phyloP scores from a whole-genome alignment of 1,284 basidiomycete genomes.

The Ceratobasidium sp. region DNA sequence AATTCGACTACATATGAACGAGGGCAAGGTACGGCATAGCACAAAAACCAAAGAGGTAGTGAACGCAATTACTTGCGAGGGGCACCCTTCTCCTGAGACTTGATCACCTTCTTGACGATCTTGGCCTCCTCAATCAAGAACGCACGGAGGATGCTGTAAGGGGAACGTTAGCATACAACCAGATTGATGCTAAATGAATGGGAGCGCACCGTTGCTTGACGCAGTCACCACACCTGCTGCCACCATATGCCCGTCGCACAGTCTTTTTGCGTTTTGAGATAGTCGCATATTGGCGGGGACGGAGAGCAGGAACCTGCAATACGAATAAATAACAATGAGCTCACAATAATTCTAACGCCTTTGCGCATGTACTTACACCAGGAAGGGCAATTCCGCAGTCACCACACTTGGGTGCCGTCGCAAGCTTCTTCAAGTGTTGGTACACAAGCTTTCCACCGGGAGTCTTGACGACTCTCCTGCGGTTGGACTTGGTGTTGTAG shows the following conservation, averaged over 20 bases:
- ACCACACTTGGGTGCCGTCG: constrained; percentile 92
- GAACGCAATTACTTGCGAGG: constrained; percentile 38
- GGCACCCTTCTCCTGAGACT: constrained; percentile 69
- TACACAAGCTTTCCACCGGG: constrained; percentile 91
- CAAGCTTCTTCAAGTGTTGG: constrained; percentile 87
- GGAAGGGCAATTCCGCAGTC: constrained; percentile 91
- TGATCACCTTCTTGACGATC: constrained; percentile 99
- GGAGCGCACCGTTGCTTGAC: constrained; percentile 82
- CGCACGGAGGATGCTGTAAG: constrained; percentile 86
- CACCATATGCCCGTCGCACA: constrained; percentile 91
- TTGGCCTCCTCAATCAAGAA: constrained; percentile 99
- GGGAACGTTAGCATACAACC: constrained; percentile 24
- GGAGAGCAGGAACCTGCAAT: constrained; percentile 82
- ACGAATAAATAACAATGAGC: constrained; percentile 1
- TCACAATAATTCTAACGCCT: neutral
- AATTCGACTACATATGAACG: constrained; percentile 39
- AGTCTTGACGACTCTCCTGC: constrained; percentile 90
- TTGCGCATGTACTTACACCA: constrained; percentile 70
- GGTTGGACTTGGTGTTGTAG: constrained; percentile 98
- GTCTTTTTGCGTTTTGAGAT: constrained; percentile 96
- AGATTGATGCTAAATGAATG: neutral
- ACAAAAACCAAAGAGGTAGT: constrained; percentile 22
- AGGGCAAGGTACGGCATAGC: constrained; percentile 32
- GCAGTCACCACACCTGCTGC: constrained; percentile 90
- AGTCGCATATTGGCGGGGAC: constrained; percentile 89